Conservation (phyloP, 306 rosid genomes). For the Prosopis cineraria region DNA sequence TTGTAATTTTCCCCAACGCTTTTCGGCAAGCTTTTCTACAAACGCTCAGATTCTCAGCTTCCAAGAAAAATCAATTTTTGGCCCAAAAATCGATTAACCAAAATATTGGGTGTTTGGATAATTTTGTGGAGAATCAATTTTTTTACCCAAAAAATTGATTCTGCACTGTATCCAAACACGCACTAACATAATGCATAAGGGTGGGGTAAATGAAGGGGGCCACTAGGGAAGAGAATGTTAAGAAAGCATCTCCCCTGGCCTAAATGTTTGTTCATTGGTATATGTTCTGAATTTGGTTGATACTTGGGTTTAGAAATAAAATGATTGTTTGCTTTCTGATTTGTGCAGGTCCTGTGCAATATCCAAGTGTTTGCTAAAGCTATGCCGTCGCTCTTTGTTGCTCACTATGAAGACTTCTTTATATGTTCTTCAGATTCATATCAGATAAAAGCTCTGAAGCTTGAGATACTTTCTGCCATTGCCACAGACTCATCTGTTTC, state of each 20-base stretch:
- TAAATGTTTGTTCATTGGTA: conserved; percentile 24
- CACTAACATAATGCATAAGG: not conserved
- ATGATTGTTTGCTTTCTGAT: conserved; percentile 40
- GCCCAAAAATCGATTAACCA: too few species aligned
- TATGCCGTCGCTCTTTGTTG: conserved; percentile 82
- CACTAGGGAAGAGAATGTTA: not conserved
- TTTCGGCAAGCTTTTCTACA: too few species aligned
- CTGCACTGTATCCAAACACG: too few species aligned
- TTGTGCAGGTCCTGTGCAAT: conserved; percentile 81
- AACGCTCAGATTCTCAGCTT: too few species aligned
- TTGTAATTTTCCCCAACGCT: too few species aligned
- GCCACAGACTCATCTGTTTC: conserved; percentile 69
- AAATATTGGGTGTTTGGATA: too few species aligned
- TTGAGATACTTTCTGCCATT: conserved; percentile 80
- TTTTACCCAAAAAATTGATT: too few species aligned
- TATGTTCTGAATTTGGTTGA: conserved; percentile 27
- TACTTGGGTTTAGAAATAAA: conserved; percentile 9
- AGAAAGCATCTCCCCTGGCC: not conserved
- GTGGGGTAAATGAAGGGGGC: not conserved
- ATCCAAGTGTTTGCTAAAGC: conserved; percentile 97
- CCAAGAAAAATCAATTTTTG: too few species aligned
- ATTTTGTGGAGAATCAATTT: too few species aligned
- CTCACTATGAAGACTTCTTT: conserved; percentile 78
- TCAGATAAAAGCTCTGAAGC: conserved; percentile 85
- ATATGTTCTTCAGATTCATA: conserved; percentile 81